These are phyloP conservation scores for rapeseed (Brassica napus) DNA, from an alignment of 345 rosid genomes.

Conservation along the genomic window DNA sequence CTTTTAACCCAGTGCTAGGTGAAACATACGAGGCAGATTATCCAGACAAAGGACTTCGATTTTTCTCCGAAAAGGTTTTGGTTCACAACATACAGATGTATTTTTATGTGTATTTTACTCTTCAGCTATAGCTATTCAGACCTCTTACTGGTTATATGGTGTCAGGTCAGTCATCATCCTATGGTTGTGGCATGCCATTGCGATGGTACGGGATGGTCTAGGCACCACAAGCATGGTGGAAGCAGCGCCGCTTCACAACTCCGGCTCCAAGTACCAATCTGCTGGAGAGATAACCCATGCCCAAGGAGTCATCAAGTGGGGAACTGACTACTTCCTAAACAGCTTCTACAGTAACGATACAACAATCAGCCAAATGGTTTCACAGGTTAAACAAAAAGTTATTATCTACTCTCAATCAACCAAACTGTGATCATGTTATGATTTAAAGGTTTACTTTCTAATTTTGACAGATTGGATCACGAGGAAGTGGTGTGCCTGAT, in stretches of 20 bases:
- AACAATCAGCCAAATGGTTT: slow-evolving; percentile 47
- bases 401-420: background rate
- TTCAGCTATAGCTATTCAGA: slow-evolving; percentile 11
- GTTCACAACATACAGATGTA: background rate
- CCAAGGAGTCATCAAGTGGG: slow-evolving; percentile 88
- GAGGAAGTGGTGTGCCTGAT: slow-evolving; percentile 50
- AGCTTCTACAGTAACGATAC: slow-evolving; percentile 62
- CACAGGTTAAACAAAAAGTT: slow-evolving; percentile 49
- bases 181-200: slow-evolving; percentile 98
- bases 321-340: slow-evolving; percentile 81
- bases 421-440: too few relatives aligned
- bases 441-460: background rate
- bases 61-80: slow-evolving; percentile 92
- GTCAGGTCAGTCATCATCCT: slow-evolving; percentile 99
- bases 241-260: slow-evolving; percentile 12
- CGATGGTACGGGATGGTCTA: slow-evolving; percentile 93
- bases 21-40: slow-evolving; percentile 96
- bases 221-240: slow-evolving; percentile 27
- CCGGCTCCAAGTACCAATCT: slow-evolving; percentile 76
- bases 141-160: slow-evolving; percentile 33
- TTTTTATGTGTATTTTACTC: background rate
- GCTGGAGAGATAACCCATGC: slow-evolving; percentile 82
- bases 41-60: slow-evolving; percentile 92
- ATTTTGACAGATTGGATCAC: slow-evolving; percentile 53
- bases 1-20: slow-evolving; percentile 96